Evolutionary conservation across 768 basidiomycete genomes (phyloP).

Genomic region (Boletus huronensis): DNA sequence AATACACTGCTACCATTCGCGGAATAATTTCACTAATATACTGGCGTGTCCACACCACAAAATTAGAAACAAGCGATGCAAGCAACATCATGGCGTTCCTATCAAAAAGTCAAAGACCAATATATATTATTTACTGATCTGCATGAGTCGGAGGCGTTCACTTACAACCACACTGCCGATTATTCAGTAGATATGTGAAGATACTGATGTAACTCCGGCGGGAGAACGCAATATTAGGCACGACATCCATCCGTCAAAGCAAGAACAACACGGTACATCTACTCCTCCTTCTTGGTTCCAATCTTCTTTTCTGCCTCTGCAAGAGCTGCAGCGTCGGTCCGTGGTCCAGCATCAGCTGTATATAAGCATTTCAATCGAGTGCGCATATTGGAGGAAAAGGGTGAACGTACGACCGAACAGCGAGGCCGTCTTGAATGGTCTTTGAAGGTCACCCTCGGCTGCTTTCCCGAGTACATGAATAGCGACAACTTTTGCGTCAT

Average conservation of each 20-base stretch:
- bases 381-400: background rate
- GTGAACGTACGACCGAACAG: slow-evolving; percentile 63
- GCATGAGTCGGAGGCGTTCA: too few species aligned
- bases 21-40: too few species aligned
- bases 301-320: slow-evolving; percentile 86
- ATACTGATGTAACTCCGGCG: slow-evolving; percentile 3
- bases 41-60: too few species aligned
- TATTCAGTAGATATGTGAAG: slow-evolving; percentile 9
- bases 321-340: slow-evolving; percentile 82
- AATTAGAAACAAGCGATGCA: too few species aligned
- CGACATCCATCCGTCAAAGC: slow-evolving; percentile 20
- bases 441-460: slow-evolving; percentile 81
- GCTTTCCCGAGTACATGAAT: slow-evolving; percentile 79
- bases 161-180: background rate
- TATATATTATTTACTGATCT: too few species aligned
- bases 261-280: slow-evolving; percentile 22
- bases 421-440: slow-evolving; percentile 80
- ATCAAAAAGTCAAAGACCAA: too few species aligned
- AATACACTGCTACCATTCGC: too few species aligned
- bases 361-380: background rate
- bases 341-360: slow-evolving; percentile 58
- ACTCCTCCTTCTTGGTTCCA: slow-evolving; percentile 78
- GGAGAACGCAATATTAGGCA: slow-evolving; percentile 1
- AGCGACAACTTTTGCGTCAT: slow-evolving; percentile 80
- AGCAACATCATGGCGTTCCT: too few species aligned